phyloP scores from a whole-genome alignment of 495 filamentous ascomycete genomes.

The Aspergillus mulundensis region DNA sequence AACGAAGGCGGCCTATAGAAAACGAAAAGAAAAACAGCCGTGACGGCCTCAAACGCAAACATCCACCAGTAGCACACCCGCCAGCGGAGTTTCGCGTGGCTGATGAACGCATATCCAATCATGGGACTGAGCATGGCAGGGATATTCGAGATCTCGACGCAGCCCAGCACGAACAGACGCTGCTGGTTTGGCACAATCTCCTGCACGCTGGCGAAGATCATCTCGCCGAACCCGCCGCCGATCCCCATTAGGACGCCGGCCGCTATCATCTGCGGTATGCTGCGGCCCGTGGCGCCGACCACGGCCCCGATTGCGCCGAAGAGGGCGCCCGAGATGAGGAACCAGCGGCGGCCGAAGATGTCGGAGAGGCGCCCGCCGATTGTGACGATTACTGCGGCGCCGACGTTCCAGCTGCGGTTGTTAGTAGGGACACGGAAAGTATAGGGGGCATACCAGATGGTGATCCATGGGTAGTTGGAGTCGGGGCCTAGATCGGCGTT shows the following conservation, averaged over 20 bases:
- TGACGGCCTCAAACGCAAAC: constrained; percentile 2
- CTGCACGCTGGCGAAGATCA: neutral
- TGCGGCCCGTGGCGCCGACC: neutral
- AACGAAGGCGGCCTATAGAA: neutral
- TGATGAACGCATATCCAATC: constrained; percentile 3
- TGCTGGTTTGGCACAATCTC: neutral
- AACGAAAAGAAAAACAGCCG: neutral
- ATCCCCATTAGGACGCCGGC: neutral
- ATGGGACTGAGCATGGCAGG: neutral
- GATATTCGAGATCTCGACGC: constrained; percentile 2
- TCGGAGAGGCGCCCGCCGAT: constrained; percentile 3
- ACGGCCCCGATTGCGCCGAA: neutral
- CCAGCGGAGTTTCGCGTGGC: neutral
- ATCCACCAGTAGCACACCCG: constrained; percentile 5
- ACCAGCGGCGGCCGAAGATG: constrained; percentile 1
- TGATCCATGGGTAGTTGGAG: neutral
- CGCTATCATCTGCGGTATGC: neutral
- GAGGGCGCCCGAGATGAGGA: neutral
- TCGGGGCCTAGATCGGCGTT: neutral
- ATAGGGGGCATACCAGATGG: neutral
- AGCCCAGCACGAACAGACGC: neutral
- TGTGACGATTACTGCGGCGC: neutral
- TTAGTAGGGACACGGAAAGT: neutral
- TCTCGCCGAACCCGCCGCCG: constrained; percentile 1
- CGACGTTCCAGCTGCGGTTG: neutral